Conservation (phyloP, 768 basidiomycete genomes). For the Macrolepiota albuminosa region DNA sequence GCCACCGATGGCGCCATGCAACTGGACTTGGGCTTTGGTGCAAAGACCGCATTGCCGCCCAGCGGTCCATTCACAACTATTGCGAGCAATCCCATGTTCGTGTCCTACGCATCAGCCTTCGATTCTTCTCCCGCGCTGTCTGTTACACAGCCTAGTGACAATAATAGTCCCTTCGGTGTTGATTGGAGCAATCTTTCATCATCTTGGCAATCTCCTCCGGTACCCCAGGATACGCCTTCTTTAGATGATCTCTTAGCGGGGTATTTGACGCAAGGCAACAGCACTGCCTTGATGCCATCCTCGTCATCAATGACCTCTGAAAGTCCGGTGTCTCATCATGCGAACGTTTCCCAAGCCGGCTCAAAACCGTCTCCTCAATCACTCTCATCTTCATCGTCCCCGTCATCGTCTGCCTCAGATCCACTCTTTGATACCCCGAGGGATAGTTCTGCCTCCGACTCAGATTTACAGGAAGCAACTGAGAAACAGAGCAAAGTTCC, state of each 20-base stretch:
- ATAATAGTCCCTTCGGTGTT: constrained; percentile 37
- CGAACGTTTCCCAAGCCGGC: constrained; percentile 17
- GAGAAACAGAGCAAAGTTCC: constrained; percentile 13
- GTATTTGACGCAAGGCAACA: constrained; percentile 28
- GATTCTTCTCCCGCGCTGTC: constrained; percentile 34
- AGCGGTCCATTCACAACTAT: constrained; percentile 69
- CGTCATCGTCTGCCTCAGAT: constrained; percentile 27
- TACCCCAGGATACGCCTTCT: constrained; percentile 29
- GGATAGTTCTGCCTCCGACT: constrained; percentile 27
- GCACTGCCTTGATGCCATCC: constrained; percentile 25
- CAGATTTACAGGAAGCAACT: constrained; percentile 17
- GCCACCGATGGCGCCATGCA: constrained; percentile 55
- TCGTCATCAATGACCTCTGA: constrained; percentile 34
- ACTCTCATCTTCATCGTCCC: constrained; percentile 36
- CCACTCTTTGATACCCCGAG: constrained; percentile 31
- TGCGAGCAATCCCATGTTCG: constrained; percentile 79
- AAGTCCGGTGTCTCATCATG: constrained; percentile 54
- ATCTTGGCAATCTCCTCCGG: constrained; percentile 36
- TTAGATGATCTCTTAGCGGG: constrained; percentile 45
- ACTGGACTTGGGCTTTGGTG: constrained; percentile 56
- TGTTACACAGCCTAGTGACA: constrained; percentile 5
- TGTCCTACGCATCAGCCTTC: constrained; percentile 67
- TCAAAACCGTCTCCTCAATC: constrained; percentile 23
- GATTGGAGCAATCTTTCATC: constrained; percentile 42
- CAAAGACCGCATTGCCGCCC: constrained; percentile 38